phyloP scores from a whole-genome alignment of 345 rosid species.

The Rhodomyrtus tomentosa region DNA sequence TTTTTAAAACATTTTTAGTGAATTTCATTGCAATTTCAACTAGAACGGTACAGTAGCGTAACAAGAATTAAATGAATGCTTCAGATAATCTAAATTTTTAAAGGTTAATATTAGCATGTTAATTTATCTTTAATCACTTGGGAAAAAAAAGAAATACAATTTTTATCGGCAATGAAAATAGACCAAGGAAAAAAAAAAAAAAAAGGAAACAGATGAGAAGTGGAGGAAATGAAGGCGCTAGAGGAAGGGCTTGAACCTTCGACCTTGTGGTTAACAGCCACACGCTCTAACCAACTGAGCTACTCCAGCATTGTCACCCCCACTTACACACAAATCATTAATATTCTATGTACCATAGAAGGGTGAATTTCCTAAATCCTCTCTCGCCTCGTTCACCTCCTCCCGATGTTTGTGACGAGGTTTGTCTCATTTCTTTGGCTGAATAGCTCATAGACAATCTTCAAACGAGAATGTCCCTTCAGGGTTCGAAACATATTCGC shows the following conservation, averaged over 20 bases:
- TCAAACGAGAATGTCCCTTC: not conserved
- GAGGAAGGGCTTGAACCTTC: constrained; percentile 17
- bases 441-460: not conserved
- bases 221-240: not conserved
- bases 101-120: not conserved
- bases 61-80: not conserved
- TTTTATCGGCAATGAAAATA: not conserved
- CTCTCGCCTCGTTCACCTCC: not conserved
- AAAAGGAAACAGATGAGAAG: too few species aligned
- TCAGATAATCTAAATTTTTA: not conserved
- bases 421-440: not conserved
- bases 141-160: not conserved
- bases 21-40: not conserved
- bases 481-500: not conserved
- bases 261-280: constrained; percentile 74
- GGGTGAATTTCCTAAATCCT: not conserved
- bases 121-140: not conserved
- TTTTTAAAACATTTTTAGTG: too few species aligned
- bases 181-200: not conserved
- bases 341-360: not conserved
- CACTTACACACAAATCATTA: not conserved
- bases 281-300: constrained; percentile 95
- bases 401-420: not conserved
- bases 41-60: not conserved
- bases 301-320: constrained; percentile 26